phyloP scores from a whole-genome alignment of 2,329 filamentous ascomycete species.

The Microcyclospora pomicola region DNA sequence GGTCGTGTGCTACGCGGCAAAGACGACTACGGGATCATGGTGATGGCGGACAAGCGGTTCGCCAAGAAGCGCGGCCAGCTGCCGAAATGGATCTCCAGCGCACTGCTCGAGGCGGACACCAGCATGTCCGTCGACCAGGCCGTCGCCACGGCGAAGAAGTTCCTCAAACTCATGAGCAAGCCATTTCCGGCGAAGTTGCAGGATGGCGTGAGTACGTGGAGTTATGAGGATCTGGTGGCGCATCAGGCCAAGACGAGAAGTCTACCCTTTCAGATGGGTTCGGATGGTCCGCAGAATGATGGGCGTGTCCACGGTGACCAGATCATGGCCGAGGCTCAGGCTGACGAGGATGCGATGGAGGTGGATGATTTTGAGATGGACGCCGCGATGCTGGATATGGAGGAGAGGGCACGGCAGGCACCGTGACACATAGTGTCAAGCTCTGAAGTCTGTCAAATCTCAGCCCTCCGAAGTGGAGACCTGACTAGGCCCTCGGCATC shows the following conservation, averaged over 20 bases:
- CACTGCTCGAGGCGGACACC: slow-evolving; percentile 67
- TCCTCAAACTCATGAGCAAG: slow-evolving; percentile 81
- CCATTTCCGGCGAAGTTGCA: slow-evolving; percentile 72
- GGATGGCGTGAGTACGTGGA: slow-evolving; percentile 91
- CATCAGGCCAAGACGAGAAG: slow-evolving; percentile 52
- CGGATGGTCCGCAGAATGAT: slow-evolving; percentile 43
- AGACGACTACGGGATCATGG: slow-evolving; percentile 99
- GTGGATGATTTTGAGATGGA: slow-evolving; percentile 22
- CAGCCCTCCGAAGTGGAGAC: background rate
- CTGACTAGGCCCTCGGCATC: background rate
- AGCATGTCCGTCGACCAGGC: slow-evolving; percentile 95
- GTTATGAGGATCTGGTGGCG: slow-evolving; percentile 57
- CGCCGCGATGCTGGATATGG: slow-evolving; percentile 24
- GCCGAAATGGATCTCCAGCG: slow-evolving; percentile 93
- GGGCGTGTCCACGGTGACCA: slow-evolving; percentile 17
- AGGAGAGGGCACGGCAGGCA: slow-evolving; percentile 13
- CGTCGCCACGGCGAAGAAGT: slow-evolving; percentile 74
- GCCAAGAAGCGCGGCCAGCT: slow-evolving; percentile 81
- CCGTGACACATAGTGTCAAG: background rate
- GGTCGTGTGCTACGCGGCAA: slow-evolving; percentile 91
- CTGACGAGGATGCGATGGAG: slow-evolving; percentile 20
- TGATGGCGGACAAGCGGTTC: slow-evolving; percentile 85
- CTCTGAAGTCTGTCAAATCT: background rate
- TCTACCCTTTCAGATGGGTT: slow-evolving; percentile 35
- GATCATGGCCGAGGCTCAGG: slow-evolving; percentile 20